phyloP scores from a whole-genome alignment of 2,329 filamentous ascomycete genomes.

The Fusarium solani-melongenae region DNA sequence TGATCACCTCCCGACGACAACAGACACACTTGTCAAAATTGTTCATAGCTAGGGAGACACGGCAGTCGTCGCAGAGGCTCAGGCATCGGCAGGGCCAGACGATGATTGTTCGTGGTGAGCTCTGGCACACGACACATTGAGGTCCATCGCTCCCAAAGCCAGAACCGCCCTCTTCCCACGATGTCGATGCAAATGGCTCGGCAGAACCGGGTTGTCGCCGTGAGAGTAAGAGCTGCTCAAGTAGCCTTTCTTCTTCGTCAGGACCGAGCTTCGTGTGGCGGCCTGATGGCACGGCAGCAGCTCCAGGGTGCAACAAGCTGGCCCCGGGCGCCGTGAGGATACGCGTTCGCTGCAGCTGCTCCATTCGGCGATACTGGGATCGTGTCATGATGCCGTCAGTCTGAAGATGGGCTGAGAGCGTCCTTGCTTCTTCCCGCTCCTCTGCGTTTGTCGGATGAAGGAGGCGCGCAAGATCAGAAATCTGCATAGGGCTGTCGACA shows the following conservation, averaged over 20 bases:
- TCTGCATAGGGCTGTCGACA: conserved; percentile 71
- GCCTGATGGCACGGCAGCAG: conserved; percentile 15
- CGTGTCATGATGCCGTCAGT: conserved; percentile 82
- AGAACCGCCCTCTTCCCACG: conserved; percentile 77
- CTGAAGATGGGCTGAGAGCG: conserved; percentile 82
- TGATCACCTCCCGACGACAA: conserved; percentile 86
- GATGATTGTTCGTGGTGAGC: conserved; percentile 85
- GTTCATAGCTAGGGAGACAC: conserved; percentile 93
- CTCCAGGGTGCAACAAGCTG: conserved; percentile 27
- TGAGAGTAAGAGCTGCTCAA: conserved; percentile 70
- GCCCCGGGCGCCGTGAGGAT: conserved; percentile 58
- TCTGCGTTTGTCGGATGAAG: conserved; percentile 83
- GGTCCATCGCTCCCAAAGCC: conserved; percentile 79
- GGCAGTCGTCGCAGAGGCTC: conserved; percentile 93
- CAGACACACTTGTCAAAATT: conserved; percentile 98
- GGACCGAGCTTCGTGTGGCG: conserved; percentile 57
- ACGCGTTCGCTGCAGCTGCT: conserved; percentile 75
- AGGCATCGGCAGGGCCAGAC: conserved; percentile 97
- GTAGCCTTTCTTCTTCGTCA: conserved; percentile 69
- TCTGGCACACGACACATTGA: conserved; percentile 94
- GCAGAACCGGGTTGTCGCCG: conserved; percentile 51
- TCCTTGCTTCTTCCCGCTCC: conserved; percentile 82
- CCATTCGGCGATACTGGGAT: conserved; percentile 75
- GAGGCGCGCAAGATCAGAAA: conserved; percentile 78
- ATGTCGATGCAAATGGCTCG: conserved; percentile 41